Conservation (phyloP, 306 rosid genomes). For the Acacia crassicarpa region DNA sequence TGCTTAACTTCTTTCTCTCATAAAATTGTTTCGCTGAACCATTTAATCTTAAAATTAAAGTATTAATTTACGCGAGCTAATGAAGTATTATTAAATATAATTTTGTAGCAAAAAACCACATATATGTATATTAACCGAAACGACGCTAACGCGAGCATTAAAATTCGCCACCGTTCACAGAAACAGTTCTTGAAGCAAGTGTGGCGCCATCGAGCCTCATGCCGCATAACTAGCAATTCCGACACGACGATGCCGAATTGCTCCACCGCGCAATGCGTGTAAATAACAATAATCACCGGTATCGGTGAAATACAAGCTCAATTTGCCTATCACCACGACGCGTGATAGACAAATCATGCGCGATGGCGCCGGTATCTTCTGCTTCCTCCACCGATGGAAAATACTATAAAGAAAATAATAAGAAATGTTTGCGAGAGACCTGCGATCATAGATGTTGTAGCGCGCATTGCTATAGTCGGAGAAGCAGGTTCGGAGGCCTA, state of each 20-base stretch:
- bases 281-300: not conserved
- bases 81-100: not conserved
- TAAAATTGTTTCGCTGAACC: not conserved
- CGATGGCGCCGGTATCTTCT: not conserved
- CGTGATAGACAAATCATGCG: not conserved
- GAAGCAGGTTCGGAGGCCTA: constrained; percentile 73
- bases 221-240: not conserved
- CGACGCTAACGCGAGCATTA: not conserved
- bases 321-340: not conserved
- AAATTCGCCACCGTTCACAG: not conserved
- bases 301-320: not conserved
- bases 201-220: not conserved
- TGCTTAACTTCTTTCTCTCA: not conserved
- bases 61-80: not conserved
- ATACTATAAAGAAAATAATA: not conserved
- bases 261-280: constrained; percentile 2
- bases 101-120: not conserved
- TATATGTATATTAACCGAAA: not conserved
- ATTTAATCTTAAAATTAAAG: not conserved
- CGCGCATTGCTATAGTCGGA: constrained; percentile 96
- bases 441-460: constrained; percentile 82
- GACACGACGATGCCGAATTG: not conserved
- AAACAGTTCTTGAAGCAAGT: not conserved
- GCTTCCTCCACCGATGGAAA: not conserved
- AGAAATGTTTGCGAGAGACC: constrained; percentile 41